Conservation (phyloP, 1,284 basidiomycete species). For the Sporisorium reilianum region DNA sequence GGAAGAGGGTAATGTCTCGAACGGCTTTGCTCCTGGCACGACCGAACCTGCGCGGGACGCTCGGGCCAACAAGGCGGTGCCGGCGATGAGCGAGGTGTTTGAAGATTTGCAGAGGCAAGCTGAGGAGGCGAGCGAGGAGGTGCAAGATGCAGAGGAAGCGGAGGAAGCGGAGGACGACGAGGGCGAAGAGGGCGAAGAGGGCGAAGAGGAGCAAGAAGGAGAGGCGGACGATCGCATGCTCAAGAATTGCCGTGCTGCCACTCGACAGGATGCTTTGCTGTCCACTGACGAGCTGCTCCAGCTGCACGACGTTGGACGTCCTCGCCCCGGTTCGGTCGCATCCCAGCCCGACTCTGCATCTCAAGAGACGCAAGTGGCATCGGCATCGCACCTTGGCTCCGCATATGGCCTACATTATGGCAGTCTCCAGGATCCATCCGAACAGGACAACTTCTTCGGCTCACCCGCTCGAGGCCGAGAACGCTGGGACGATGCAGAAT, state of each 20-base stretch:
- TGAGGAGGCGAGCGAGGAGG: constrained; percentile 31
- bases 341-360: not conserved
- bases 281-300: constrained; percentile 75
- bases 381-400: constrained; percentile 20
- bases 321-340: constrained; percentile 16
- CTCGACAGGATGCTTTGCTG: constrained; percentile 79
- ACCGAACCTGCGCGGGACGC: constrained; percentile 49
- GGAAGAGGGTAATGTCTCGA: constrained; percentile 32
- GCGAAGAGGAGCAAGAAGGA: constrained; percentile 34
- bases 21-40: constrained; percentile 56
- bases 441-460: constrained; percentile 56
- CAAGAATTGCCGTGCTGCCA: constrained; percentile 79
- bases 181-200: constrained; percentile 23
- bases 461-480: constrained; percentile 50
- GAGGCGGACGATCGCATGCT: constrained; percentile 75
- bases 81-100: constrained; percentile 68
- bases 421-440: constrained; percentile 27
- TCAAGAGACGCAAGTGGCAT: not conserved
- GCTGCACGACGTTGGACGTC: constrained; percentile 72
- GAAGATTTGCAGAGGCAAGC: constrained; percentile 6
- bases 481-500: constrained; percentile 57
- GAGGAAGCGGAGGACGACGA: constrained; percentile 69
- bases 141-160: constrained; percentile 16
- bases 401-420: constrained; percentile 73
- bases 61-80: constrained; percentile 38